Percentiles rank a stretch among this genome's conserved stretches.
Conservation (phyloP, 768 basidiomycete genomes). For the Mycena olivaceomarginata region DNA sequence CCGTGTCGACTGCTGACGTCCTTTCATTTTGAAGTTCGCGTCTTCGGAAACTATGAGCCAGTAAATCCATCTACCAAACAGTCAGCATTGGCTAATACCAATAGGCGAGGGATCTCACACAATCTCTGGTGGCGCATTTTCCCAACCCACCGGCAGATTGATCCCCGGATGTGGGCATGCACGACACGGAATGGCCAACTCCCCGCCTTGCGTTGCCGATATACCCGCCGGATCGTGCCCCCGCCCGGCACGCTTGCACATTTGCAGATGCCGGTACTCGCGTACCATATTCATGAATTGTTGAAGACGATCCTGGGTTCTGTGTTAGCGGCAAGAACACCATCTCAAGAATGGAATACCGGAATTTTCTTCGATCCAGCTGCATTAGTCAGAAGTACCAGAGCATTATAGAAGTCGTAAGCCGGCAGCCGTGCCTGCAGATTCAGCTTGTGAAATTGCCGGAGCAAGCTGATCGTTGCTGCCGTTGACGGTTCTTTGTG, state of each 20-base stretch:
- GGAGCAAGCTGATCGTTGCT: slow-evolving; percentile 32
- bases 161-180: slow-evolving; percentile 38
- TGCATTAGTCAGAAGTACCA: slow-evolving; percentile 24
- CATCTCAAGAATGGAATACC: not conserved
- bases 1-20: slow-evolving; percentile 23
- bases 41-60: slow-evolving; percentile 35
- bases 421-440: slow-evolving; percentile 28
- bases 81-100: no score
- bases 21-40: slow-evolving; percentile 44
- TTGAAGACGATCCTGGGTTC: slow-evolving; percentile 20
- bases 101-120: slow-evolving; percentile 14
- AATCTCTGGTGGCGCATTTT: slow-evolving; percentile 5
- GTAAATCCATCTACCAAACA: slow-evolving; percentile 30
- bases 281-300: slow-evolving; percentile 28
- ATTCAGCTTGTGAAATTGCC: slow-evolving; percentile 38
- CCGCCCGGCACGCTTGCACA: slow-evolving; percentile 32
- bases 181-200: slow-evolving; percentile 32
- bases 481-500: not conserved
- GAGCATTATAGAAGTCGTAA: slow-evolving; percentile 39
- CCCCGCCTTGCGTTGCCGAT: slow-evolving; percentile 8
- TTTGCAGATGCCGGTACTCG: slow-evolving; percentile 40
- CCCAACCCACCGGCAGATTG: slow-evolving; percentile 29
- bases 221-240: slow-evolving; percentile 25
- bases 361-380: not conserved
- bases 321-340: not conserved